Base-by-base conservation (phyloP, 139 green algal genomes). In the Chlorella sp. region DNA sequence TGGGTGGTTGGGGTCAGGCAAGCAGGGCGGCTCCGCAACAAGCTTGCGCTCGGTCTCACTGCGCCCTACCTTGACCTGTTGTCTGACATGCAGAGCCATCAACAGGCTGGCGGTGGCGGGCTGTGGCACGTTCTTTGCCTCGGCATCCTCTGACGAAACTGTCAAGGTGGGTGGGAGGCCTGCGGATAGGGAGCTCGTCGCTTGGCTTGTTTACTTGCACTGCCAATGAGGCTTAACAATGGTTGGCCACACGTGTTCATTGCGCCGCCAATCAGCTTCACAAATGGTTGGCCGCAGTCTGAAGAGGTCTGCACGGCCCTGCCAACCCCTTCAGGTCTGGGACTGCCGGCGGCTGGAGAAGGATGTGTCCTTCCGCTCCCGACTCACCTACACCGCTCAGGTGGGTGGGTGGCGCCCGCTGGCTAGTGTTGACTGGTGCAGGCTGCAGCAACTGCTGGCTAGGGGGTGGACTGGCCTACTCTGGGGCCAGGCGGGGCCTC, bases 331-430 rank as follows among this genome's bases (percentile, higher is more conserved):
- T 1, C 85, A 95, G 89, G 87, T 99, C 36, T 99, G 96, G 96
- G 96, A 99, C 90, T 91, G 92, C 40, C 88, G 93, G 0, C 90
- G 94, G 24, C 82, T 99, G 68, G 96, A 99, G 86, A 85, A 89
- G 3, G 96, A 98, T 81, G 89, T 98, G 22, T 94, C 91, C 51
- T 99, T 99, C 85, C 89, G 88, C 67, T 93, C 85, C 41, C 91
- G 92, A 19, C 87, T 96, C 73, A 98, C 95, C 16, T 99, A 99
- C 84, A 89, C 90, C 34, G 88, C 83, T 1, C 92, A 85, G 86
- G 73, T 22, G 87, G 81, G 36, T 85, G 32, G 81, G 70, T 32
- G 64, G 38, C 30, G 28, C n/a, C 16, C n/a, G 56, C 28, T 22
- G 30, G 67, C 28, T 73, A 30, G 14, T 22, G 30, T 28, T 8